A percentile compares a stretch with the other conserved stretches of the same genome.
phyloP scores from a whole-genome alignment of 495 filamentous ascomycete genomes.

The Talaromyces liani region DNA sequence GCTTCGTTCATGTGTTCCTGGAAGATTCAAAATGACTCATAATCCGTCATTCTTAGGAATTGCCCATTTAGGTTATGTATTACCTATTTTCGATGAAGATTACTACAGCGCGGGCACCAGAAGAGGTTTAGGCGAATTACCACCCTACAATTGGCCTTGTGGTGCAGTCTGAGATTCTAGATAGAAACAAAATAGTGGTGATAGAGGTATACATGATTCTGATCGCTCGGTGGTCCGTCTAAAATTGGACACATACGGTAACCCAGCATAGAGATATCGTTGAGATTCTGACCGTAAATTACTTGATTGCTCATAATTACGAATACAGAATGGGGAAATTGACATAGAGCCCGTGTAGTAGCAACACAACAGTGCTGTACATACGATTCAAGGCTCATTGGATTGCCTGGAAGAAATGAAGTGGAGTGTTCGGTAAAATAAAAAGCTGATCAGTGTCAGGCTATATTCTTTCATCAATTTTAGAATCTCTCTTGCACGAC shows the following conservation, averaged over 20 bases:
- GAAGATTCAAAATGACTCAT: background rate
- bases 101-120: background rate
- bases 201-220: background rate
- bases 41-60: background rate
- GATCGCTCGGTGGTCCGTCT: background rate
- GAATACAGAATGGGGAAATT: background rate
- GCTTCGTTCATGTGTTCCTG: background rate
- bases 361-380: no score
- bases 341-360: background rate
- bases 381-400: no score
- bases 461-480: no score
- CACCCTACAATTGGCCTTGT: background rate
- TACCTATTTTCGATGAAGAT: background rate
- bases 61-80: background rate
- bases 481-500: no score
- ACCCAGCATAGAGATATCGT: background rate
- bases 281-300: background rate
- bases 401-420: background rate
- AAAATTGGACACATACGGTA: background rate
- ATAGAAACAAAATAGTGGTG: background rate
- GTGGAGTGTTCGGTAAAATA: no score
- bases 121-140: background rate
- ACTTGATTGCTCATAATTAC: background rate
- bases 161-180: background rate
- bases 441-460: no score